These are phyloP conservation scores for Penicillium canariense DNA, from an alignment of 495 filamentous ascomycete species.

Conservation along the genomic window DNA sequence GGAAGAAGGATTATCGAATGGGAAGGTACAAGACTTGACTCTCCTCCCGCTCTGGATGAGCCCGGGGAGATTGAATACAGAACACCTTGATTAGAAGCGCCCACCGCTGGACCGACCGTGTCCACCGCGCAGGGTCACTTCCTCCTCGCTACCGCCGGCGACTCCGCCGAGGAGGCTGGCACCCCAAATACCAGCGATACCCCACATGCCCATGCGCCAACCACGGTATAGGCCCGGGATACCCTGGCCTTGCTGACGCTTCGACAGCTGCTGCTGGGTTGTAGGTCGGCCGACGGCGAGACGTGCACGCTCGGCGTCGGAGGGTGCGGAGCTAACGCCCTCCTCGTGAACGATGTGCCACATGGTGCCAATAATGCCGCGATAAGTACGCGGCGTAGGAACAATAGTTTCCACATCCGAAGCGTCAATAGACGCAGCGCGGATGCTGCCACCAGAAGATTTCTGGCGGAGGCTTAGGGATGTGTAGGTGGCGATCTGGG, in stretches of 20 bases:
- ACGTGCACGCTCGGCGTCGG: conserved; percentile 36
- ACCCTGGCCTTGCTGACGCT: conserved; percentile 69
- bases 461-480: conserved; percentile 50
- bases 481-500: conserved; percentile 68
- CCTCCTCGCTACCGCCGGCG: conserved; percentile 34
- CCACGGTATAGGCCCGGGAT: conserved; percentile 83
- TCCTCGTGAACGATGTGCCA: conserved; percentile 84
- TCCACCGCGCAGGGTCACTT: conserved; percentile 30
- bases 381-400: conserved; percentile 58
- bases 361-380: conserved; percentile 82
- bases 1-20: background rate
- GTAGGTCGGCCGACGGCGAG: conserved; percentile 34
- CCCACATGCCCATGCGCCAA: conserved; percentile 96
- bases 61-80: too few relatives aligned
- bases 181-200: conserved; percentile 84
- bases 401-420: conserved; percentile 69
- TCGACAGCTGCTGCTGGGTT: conserved; percentile 36
- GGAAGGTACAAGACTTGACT: background rate
- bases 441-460: conserved; percentile 47
- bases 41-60: background rate
- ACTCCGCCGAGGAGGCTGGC: conserved; percentile 58
- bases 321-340: conserved; percentile 47
- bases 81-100: conserved; percentile 28
- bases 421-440: conserved; percentile 40
- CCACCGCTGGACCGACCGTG: conserved; percentile 33